Evolutionary conservation across 345 rosid genomes (phyloP).

Genomic region (Aurinia saxatilis): DNA sequence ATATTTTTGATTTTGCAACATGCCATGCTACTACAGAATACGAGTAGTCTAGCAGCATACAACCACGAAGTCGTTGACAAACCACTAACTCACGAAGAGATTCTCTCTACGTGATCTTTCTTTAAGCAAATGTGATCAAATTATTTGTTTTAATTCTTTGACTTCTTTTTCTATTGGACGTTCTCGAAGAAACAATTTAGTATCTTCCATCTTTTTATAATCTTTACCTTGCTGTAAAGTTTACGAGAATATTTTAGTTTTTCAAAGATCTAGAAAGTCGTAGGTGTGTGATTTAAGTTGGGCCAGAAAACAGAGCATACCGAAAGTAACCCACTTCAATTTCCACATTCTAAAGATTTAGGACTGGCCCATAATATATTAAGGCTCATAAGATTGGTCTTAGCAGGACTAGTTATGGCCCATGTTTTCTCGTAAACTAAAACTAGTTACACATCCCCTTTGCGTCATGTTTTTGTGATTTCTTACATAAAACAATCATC

Average conservation of each 20-base stretch:
- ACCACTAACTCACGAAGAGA: neutral
- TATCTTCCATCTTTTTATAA: neutral
- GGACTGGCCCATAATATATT: neutral
- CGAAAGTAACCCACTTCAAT: neutral
- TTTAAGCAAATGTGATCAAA: neutral
- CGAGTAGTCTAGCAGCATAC: no score
- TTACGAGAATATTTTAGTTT: neutral
- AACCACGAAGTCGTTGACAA: no score
- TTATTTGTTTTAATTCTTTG: neutral
- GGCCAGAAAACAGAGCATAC: no score
- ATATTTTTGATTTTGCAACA: neutral
- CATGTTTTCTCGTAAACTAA: neutral
- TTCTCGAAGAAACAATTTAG: neutral
- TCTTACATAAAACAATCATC: no score
- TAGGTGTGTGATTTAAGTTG: neutral
- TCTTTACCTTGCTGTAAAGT: neutral
- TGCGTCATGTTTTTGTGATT: no score
- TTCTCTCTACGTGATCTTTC: neutral
- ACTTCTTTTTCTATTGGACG: neutral
- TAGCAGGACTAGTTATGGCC: neutral
- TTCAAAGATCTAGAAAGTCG: neutral
- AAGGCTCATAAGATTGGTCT: neutral
- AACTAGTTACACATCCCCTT: no score
- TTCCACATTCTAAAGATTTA: neutral
- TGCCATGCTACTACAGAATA: neutral